Base-by-base conservation (phyloP, 75 land plant genomes). In the Larix kaempferi region DNA sequence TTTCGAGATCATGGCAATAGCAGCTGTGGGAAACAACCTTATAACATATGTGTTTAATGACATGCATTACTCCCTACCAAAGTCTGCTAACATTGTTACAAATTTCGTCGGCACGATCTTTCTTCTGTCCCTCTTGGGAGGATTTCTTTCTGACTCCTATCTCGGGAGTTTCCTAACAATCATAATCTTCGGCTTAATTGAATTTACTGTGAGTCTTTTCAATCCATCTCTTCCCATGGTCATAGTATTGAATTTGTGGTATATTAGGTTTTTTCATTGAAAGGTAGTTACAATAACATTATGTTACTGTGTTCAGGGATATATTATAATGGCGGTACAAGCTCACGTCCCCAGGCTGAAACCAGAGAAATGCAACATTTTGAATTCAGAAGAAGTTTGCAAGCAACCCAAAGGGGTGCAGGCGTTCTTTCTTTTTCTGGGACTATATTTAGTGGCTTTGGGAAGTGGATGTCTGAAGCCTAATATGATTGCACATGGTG, bases 1-100 rank as follows among this genome's bases (percentile, higher is more conserved):
- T 29, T 92, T 96, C 82, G 99, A 95, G 75, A 94, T 89, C 66
- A 85, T 95, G 89, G 98, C 90, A 37, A 89, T 86, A 3, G 90
- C 93, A 0, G 98, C 95, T 8, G 92, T 96, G 14, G 99, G 91
- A 29, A 86, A 88, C 84, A 96, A 94, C 82, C 85, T 96, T 21
- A 90, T 94, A 56, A 90, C 94, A 5, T 96, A 96, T 80, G 83
- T 92, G 71, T 86, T 92, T 54, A 86, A 84, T 77, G 92, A 94
- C 74, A 84, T 96, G 88, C 99, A 92, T 74, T 86, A 89, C 73
- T 69, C 92, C 0, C 56, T 90, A 39, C 74, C 97, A 15, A 84
- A 84, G 29, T 80, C 94, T 15, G 96, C 94, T 56, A 94, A 91
- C 80, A 85, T 80, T 25, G 96, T 91, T 39, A 94, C 94, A 12